Conservation (phyloP, 305 asterid genomes). For the Fraxinus dipetala region DNA sequence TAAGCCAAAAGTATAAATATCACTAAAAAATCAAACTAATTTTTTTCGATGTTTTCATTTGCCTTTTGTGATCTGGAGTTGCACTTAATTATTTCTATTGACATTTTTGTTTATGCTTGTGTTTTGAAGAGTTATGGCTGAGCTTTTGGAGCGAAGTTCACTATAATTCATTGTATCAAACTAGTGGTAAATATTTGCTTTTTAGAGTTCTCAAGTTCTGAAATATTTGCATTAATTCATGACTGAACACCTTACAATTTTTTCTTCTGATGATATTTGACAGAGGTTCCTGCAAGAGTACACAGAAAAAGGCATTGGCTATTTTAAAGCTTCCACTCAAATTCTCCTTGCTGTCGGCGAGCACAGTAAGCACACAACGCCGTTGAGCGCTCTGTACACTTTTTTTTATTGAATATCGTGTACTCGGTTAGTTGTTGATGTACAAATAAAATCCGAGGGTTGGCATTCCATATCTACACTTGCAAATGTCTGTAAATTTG, state of each 20-base stretch:
- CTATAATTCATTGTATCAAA: slow-evolving; percentile 77
- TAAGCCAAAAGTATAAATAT: neutral
- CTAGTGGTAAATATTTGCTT: slow-evolving; percentile 50
- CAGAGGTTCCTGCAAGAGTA: slow-evolving; percentile 73
- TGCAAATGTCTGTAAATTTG: neutral
- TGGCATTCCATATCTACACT: neutral
- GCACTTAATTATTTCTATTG: neutral
- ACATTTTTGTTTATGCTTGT: neutral
- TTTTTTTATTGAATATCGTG: neutral
- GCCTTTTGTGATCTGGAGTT: neutral
- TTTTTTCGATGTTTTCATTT: neutral
- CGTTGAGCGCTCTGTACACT: neutral
- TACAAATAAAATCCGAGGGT: neutral
- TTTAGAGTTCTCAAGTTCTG: neutral
- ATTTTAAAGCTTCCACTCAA: slow-evolving; percentile 31
- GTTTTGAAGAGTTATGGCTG: slow-evolving; percentile 68
- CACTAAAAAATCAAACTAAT: neutral
- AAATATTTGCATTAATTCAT: neutral
- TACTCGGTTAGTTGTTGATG: neutral
- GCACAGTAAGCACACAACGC: neutral
- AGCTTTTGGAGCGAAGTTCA: slow-evolving; percentile 99
- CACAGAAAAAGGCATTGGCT: slow-evolving; percentile 81
- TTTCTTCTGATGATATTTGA: slow-evolving; percentile 1
- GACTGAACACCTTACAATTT: neutral
- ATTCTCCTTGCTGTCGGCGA: neutral